Percentiles rank a stretch among this genome's conserved stretches.
These are phyloP conservation scores for Kwoniella botswanensis DNA, from an alignment of 768 basidiomycete species.

Conservation along the genomic window DNA sequence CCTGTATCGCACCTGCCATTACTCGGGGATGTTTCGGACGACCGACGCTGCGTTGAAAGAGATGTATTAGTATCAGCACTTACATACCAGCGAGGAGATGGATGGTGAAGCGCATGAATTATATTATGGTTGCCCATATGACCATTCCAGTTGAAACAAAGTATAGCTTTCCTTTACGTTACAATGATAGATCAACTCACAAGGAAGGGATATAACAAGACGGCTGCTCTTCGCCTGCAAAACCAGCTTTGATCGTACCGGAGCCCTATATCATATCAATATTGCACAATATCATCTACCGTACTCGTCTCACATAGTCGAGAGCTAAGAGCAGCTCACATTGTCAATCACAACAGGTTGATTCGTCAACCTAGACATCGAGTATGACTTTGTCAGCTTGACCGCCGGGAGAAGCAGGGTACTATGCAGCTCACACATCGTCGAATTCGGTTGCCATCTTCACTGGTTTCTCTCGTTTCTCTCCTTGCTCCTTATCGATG, in stretches of 20 bases:
- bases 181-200: constrained; percentile 63
- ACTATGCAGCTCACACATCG: constrained; percentile 51
- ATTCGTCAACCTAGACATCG: constrained; percentile 71
- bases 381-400: constrained; percentile 6
- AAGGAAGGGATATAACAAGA: constrained; percentile 99
- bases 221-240: constrained; percentile 97
- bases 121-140: too few relatives aligned
- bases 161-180: neutral
- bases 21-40: constrained; percentile 96
- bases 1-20: constrained; percentile 91
- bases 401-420: neutral
- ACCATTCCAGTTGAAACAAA: too few relatives aligned
- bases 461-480: neutral
- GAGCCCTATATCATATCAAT: constrained; percentile 71
- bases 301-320: neutral
- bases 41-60: constrained; percentile 72
- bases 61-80: constrained; percentile 3
- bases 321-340: constrained; percentile 63
- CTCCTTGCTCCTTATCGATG: neutral
- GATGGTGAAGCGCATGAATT: too few relatives aligned
- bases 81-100: neutral
- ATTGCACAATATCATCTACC: constrained; percentile 5
- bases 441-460: constrained; percentile 57
- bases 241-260: constrained; percentile 97
- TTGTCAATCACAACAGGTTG: constrained; percentile 99